Evolutionary conservation across 139 green algal species (phyloP).

Genomic region (Haematococcus lacustris): DNA sequence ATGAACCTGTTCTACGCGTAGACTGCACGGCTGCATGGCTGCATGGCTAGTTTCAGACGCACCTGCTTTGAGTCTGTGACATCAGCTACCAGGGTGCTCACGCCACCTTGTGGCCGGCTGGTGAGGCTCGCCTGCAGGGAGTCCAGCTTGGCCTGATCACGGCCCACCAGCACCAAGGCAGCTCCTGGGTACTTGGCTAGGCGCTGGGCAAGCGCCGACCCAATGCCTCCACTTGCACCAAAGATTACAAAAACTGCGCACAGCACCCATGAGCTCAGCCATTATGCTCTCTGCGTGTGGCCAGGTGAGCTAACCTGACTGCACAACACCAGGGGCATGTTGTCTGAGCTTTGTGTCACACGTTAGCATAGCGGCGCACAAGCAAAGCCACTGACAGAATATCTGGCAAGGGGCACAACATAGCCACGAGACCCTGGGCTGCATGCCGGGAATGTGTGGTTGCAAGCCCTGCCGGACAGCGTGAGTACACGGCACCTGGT

Average conservation of each 20-base stretch:
- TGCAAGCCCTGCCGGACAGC: no score
- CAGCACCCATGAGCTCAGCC: no score
- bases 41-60: background rate
- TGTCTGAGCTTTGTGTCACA: no score
- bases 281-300: no score
- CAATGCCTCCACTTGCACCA: constrained; percentile 68
- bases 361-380: no score
- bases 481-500: no score
- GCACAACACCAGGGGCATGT: no score
- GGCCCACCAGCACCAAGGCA: constrained; percentile 47
- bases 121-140: constrained; percentile 19
- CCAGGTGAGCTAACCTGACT: no score
- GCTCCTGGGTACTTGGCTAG: constrained; percentile 40
- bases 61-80: constrained; percentile 50
- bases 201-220: constrained; percentile 40
- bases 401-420: no score
- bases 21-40: background rate
- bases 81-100: constrained; percentile 24
- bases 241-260: constrained; percentile 70
- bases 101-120: background rate
- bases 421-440: no score
- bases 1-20: background rate
- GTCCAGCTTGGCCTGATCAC: constrained; percentile 41
- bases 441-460: no score
- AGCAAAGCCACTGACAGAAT: no score